These are phyloP conservation scores for Cenococcum geophilum DNA, from an alignment of 495 filamentous ascomycete genomes.

Conservation along the genomic window DNA sequence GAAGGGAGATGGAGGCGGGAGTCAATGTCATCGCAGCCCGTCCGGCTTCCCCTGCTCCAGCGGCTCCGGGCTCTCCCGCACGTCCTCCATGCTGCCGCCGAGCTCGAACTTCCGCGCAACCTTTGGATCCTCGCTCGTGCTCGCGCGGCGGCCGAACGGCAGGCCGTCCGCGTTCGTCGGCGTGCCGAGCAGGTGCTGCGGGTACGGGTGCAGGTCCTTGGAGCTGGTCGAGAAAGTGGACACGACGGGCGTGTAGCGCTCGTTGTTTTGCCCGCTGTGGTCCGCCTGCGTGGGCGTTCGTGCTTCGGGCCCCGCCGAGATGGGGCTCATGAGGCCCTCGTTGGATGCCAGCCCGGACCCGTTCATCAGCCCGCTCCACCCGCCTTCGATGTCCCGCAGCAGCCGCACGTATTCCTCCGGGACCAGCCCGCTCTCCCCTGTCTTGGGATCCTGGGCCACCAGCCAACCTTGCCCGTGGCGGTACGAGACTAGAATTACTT, in stretches of 20 bases:
- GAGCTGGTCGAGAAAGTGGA: conserved; percentile 72
- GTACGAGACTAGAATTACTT: conserved; percentile 94
- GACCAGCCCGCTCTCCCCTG: conserved; percentile 79
- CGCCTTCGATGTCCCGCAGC: conserved; percentile 81
- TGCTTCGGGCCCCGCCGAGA: conserved; percentile 28
- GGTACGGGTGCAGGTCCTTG: conserved; percentile 66
- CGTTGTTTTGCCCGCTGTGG: conserved; percentile 32
- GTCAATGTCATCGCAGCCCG: not conserved
- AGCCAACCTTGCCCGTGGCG: conserved; percentile 95
- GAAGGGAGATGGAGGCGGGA: not conserved
- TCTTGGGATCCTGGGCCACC: conserved; percentile 93
- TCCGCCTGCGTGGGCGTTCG: conserved; percentile 31
- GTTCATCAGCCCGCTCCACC: conserved; percentile 37
- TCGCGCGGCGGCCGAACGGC: conserved; percentile 10
- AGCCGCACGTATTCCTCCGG: conserved; percentile 96
- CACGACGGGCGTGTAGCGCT: conserved; percentile 57
- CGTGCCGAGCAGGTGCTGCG: conserved; percentile 40
- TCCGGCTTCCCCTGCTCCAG: not conserved
- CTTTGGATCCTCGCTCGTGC: not conserved
- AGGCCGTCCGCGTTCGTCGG: conserved; percentile 19
- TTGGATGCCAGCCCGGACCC: conserved; percentile 10
- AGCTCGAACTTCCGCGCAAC: not conserved
- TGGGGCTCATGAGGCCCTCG: conserved; percentile 24
- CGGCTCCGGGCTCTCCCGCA: conserved; percentile 14
- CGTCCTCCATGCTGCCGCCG: conserved; percentile 23